Conservation (phyloP, 2,329 filamentous ascomycete genomes). For the Ambrosiella beaveri region DNA sequence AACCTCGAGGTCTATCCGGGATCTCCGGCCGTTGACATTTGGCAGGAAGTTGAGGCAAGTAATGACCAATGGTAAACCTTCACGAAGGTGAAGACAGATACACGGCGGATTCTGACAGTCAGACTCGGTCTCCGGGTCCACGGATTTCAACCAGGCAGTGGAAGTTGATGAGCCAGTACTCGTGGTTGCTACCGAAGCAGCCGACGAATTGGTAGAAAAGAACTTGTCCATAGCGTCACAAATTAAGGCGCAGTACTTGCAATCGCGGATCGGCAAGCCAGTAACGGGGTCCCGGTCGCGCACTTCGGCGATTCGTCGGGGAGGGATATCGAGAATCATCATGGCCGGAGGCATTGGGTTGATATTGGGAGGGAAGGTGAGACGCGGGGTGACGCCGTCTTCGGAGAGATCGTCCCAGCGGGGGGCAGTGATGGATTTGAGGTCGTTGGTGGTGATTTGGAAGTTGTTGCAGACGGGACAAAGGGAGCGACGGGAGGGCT, state of each 20-base stretch:
- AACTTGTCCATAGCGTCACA: constrained; percentile 8
- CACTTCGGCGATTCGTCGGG: constrained; percentile 10
- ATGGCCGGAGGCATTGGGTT: constrained; percentile 12
- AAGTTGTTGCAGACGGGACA: constrained; percentile 12
- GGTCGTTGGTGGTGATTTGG: constrained; percentile 9
- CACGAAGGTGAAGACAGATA: constrained; percentile 10
- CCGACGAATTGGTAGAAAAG: not conserved
- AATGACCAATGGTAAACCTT: constrained; percentile 11
- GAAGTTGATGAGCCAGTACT: not conserved
- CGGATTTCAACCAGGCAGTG: not conserved
- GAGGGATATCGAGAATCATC: constrained; percentile 12
- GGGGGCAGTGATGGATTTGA: constrained; percentile 8
- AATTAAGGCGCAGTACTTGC: constrained; percentile 9
- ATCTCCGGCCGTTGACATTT: constrained; percentile 6
- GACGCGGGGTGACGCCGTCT: not conserved
- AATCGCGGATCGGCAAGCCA: constrained; percentile 2
- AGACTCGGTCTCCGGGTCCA: constrained; percentile 6
- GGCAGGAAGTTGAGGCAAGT: constrained; percentile 12
- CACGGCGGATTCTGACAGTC: constrained; percentile 9
- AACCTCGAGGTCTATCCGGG: constrained; percentile 11
- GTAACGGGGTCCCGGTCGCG: constrained; percentile 2
- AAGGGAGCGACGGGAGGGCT: constrained; percentile 5
- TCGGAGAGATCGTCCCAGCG: constrained; percentile 11
- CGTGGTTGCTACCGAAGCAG: not conserved
- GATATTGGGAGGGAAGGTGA: constrained; percentile 6